Evolutionary conservation across 345 rosid species (phyloP), one percentile per base, ranked within the genome.

Genomic region (Excoecaria agallocha): DNA sequence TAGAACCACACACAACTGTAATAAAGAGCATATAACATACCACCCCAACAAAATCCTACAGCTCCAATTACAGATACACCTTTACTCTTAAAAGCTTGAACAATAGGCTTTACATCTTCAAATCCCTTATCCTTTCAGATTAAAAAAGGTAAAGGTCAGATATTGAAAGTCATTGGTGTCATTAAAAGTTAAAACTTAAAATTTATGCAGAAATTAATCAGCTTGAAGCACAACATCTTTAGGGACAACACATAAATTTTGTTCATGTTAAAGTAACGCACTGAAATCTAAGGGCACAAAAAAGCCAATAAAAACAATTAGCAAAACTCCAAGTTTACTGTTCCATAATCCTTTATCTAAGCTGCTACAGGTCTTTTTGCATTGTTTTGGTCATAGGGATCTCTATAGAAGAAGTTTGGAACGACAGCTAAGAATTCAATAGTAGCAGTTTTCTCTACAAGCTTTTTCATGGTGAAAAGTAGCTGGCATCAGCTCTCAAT

Each of bases 11-110:
- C 20, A 45, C 39, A 43, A 22, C 5, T 11, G 13, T 55, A 71
- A 46, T 30, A 35, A 59, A 43, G 8, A 58, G 13, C 3, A n/a
- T 20, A 43, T n/a, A 69, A 79, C 90, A 70, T 76, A 87, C 95
- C 95, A 3, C 92, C 94, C 90, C 90, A 89, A 76, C 96, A 90
- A 19, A 90, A 86, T 49, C 93, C 95, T 19, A 73, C 90, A 60
- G 89, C 91, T 51, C 93, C 91, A 60, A 86, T 79, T 52, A 84
- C 66, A 43, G 88, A 61, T 50, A 72, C 63, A 72, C 94, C 96
- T 81, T 86, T 85, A 68, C 85, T 81, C 80, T 82, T 92, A 59
- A 94, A 79, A 54, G 86, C 91, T 61, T 88, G 84, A 38, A 89
- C 73, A 0, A 94, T 76, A 19, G 84, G 86, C 80, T 89, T 90